Evolutionary conservation across 2,329 filamentous ascomycete species (phyloP).

Genomic region (Massarina eburnea): DNA sequence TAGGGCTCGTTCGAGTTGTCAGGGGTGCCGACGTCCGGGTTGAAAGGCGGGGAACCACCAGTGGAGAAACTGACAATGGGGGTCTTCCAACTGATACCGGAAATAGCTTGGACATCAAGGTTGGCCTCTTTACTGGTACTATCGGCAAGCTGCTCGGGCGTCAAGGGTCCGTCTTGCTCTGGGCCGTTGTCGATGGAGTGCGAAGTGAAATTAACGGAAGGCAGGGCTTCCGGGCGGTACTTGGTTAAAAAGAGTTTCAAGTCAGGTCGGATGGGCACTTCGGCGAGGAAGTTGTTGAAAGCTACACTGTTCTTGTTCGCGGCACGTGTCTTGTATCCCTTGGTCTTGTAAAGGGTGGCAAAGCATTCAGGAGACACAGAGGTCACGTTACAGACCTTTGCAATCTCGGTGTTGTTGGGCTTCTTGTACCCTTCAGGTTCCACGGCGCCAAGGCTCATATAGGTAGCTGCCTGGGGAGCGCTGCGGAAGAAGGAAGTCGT

Average conservation of each 20-base stretch:
- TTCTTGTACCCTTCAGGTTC: constrained; percentile 17
- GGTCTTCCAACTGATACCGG: constrained; percentile 57
- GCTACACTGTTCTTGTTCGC: constrained; percentile 49
- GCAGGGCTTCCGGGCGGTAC: constrained; percentile 54
- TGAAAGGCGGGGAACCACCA: constrained; percentile 58
- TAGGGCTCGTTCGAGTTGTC: constrained; percentile 69
- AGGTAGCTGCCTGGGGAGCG: constrained; percentile 22
- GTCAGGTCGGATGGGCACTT: constrained; percentile 57
- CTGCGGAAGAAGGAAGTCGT: constrained; percentile 59
- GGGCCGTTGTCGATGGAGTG: constrained; percentile 59
- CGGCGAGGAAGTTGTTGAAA: constrained; percentile 53
- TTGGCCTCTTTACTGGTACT: constrained; percentile 59
- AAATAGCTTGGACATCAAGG: constrained; percentile 64
- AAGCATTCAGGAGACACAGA: constrained; percentile 58
- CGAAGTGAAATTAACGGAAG: constrained; percentile 56
- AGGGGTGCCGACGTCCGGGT: constrained; percentile 50
- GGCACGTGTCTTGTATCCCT: constrained; percentile 53
- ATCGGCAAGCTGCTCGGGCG: constrained; percentile 27
- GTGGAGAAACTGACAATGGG: constrained; percentile 62
- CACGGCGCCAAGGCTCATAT: not conserved
- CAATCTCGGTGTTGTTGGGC: constrained; percentile 35
- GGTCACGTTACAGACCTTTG: constrained; percentile 53
- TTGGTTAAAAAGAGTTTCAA: constrained; percentile 58
- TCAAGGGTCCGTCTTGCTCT: constrained; percentile 48
- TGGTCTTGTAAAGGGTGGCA: constrained; percentile 56